Conservation (phyloP, 1,284 basidiomycete species). For the Phlebopus sp. region DNA sequence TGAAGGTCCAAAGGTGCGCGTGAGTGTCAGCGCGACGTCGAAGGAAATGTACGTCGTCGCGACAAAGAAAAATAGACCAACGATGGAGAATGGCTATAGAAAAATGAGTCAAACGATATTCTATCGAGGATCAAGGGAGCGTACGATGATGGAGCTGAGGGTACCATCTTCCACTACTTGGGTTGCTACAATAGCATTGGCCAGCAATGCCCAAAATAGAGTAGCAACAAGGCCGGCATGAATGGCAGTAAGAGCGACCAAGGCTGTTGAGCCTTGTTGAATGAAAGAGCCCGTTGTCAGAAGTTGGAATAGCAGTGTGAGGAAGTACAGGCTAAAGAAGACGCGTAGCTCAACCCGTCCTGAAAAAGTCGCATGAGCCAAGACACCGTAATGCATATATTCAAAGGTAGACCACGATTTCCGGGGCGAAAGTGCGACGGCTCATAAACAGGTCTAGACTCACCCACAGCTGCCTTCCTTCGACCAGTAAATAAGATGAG, state of each 20-base stretch:
- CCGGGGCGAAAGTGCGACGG: not conserved
- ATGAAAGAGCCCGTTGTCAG: constrained; percentile 76
- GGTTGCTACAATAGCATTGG: constrained; percentile 76
- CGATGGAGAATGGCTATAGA: constrained; percentile 58
- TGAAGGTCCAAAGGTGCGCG: constrained; percentile 56
- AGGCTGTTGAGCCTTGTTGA: constrained; percentile 65
- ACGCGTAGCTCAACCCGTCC: constrained; percentile 67
- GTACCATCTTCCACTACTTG: constrained; percentile 86
- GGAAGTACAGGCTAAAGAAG: constrained; percentile 63
- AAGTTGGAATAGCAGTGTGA: constrained; percentile 75
- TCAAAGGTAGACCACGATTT: not conserved
- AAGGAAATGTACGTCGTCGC: constrained; percentile 76
- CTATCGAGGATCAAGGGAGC: constrained; percentile 26
- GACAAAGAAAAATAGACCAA: constrained; percentile 62
- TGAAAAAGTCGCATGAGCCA: constrained; percentile 28
- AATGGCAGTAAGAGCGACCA: constrained; percentile 72
- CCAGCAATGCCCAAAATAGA: constrained; percentile 76
- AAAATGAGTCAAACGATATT: constrained; percentile 6
- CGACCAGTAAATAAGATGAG: constrained; percentile 46
- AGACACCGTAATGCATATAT: not conserved
- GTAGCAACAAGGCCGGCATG: constrained; percentile 69
- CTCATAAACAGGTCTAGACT: constrained; percentile 9
- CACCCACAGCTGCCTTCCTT: constrained; percentile 46
- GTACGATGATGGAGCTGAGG: constrained; percentile 61
- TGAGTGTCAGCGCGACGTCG: constrained; percentile 69